Evolutionary conservation across 2,329 filamentous ascomycete species (phyloP).

Genomic region (Monosporascus sp.): DNA sequence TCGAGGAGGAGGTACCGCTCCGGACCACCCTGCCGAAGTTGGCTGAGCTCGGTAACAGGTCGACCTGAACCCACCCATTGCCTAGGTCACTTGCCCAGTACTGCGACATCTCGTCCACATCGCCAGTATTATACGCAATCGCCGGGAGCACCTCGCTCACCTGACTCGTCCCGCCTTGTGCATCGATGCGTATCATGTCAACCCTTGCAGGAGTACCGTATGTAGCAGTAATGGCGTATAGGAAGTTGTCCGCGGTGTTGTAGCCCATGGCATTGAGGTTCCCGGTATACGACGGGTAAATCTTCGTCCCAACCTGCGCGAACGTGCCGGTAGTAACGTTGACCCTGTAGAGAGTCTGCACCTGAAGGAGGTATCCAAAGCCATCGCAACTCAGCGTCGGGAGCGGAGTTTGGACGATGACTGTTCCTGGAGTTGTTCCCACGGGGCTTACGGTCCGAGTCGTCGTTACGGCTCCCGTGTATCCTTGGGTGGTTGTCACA

Average conservation of each 20-base stretch:
- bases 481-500: neutral
- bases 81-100: constrained; percentile 8
- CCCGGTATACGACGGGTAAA: constrained; percentile 3
- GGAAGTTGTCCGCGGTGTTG: constrained; percentile 16
- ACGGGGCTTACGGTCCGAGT: constrained; percentile 4
- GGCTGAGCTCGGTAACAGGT: constrained; percentile 7
- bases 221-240: constrained; percentile 10
- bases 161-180: constrained; percentile 6
- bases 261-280: constrained; percentile 20
- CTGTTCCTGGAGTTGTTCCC: constrained; percentile 3
- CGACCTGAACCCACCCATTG: constrained; percentile 7
- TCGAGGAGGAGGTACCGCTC: constrained; percentile 2
- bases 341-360: constrained; percentile 7
- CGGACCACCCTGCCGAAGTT: constrained; percentile 7
- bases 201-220: neutral
- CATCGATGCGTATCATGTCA: constrained; percentile 16
- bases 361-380: constrained; percentile 11
- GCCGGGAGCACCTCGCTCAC: constrained; percentile 5
- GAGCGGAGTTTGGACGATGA: constrained; percentile 4
- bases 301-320: neutral
- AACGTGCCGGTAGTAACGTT: constrained; percentile 7
- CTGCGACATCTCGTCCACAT: constrained; percentile 13
- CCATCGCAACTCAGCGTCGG: constrained; percentile 7
- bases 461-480: neutral
- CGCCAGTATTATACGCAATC: constrained; percentile 7